Evolutionary conservation across 306 rosid genomes (phyloP), one percentile per base, ranked within the genome.

Genomic region (Heteromeles arbutifolia): DNA sequence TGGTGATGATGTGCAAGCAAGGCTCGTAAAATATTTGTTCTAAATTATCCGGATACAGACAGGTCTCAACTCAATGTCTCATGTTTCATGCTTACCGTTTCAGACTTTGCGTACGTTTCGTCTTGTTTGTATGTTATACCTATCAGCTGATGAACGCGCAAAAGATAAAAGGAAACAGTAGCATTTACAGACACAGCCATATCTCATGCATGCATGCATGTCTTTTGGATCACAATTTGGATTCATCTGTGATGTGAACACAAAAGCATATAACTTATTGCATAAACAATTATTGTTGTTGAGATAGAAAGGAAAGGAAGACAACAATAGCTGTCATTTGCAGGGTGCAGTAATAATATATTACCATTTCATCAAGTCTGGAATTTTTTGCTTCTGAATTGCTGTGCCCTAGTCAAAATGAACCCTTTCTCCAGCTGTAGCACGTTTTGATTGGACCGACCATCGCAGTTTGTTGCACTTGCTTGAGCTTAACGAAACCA

Each of bases 391-490:
- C n/a, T 63, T 58, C 54, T 11, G 65, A 14, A 44, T 65, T 13
- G 25, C 44, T 25, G 56, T 53, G 26, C 41, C 5, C 43, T 17
- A 32, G 79, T 79, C 75, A 68, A 79, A 79, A 66, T 58, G 24
- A 67, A 22, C 56, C 74, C 54, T 8, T 7, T 24, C 11, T 71
- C 73, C 65, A 72, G 61, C 65, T 73, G 45, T 62, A 21, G 10
- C 0, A 21, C 39, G 44, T 45, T 67, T 64, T 59, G 19, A 75
- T 68, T 79, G 76, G 81, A 61, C 81, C 79, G 79, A 72, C 81
- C 15, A 52, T 25, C 52, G 59, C 53, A 67, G 34, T 22, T 57
- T 26, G n/a, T 24, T 25, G 54, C 56, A 7, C 18, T 67, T 72
- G 37, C 71, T 57, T 53, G 57, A 56, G 73, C 72, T 28, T 73